Base-by-base conservation (phyloP, 441 rosid genomes). In the Breynia disticha region DNA sequence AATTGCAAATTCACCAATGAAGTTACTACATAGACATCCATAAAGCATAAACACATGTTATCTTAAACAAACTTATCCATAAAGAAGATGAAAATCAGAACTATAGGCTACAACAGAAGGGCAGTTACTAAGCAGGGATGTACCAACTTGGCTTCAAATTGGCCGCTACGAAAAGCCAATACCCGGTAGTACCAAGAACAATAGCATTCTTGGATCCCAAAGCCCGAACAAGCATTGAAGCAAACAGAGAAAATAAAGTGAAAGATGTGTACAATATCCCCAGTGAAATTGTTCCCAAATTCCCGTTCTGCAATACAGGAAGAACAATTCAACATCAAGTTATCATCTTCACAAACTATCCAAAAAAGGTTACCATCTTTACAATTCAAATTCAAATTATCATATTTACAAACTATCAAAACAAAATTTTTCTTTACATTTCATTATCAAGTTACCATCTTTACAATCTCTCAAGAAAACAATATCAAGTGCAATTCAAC, bases 241-340 rank as follows among this genome's bases (percentile, higher is more conserved):
- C 90, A 56, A 80, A 55, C 57, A 83, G 62, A 19, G 96, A 87
- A 81, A 85, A 90, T 48, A 86, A 73, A 43, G 82, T 86, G 71
- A 91, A 91, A 54, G 98, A 91, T 7, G 80, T 73, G 58, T 87
- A 91, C 62, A 87, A 67, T 74, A 91, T 87, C 64, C 98, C 96
- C 0, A 91, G 72, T 20, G 98, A 85, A 51, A 80, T 80, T 46
- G 94, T 83, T 43, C 96, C 98, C 83, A 91, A 64, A 46, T 72
- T 72, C 22, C 64, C 83, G 20, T 72, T 80, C 98, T 91, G 80
- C 56, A 24, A 61, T 35, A 17, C 14, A 21, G 5, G 19, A 10
- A 39, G 21, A 14, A 24, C 48, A 19, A 37, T 42, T 32, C 50
- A 9, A 8, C 19, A 16, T 3, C 20, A 14, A 47, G 20, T 47